Base-by-base conservation (phyloP, 345 rosid genomes). In the Eucalyptus viminalis region DNA sequence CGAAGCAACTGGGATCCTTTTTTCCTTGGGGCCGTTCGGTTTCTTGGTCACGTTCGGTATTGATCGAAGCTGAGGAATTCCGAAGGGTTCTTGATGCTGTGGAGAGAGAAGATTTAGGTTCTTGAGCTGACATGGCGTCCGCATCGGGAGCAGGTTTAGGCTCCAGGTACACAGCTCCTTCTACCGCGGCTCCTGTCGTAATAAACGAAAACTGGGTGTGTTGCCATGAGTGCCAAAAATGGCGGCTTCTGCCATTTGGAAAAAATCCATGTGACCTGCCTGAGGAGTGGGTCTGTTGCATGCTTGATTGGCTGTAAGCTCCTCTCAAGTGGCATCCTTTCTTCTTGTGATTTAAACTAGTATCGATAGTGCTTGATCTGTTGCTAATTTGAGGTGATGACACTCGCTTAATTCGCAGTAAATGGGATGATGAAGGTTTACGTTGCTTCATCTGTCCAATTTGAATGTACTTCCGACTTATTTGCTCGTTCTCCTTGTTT, bases 201-300 rank as follows among this genome's bases (percentile, higher is more conserved):
- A 93, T 93, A 92, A 87, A 94, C 90, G 98, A 97, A 51, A 93
- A 95, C 91, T 97, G 99, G 99, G 99, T 95, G 89, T 89, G 93
- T 86, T 96, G 99, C 92, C 98, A 96, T 93, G 94, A 95, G 92
- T 98, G 99, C 91, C 95, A 92, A 92, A 94, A 90, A 89, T 98
- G 99, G 99, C 96, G 98, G 90, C 99, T 98, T 91, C 98, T 96
- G 88, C 99, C 98, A 62, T 87, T 90, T 93, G 98, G 97, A 67
- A 94, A 90, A 90, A 94, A 53, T 92, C 96, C 99, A 29, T 87
- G 93, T 44, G 93, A 93, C 89, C 93, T 98, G 91, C 99, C 99
- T 31, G 97, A 97, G 90, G 97, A 96, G 93, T 97, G 99, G 99
- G 80, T 96, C 88, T 97, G 99, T 91, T 90, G 95, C 94, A 67